A percentile compares a stretch with the other conserved stretches of the same genome.
phyloP scores from a whole-genome alignment of 768 basidiomycete genomes.

The Postia placenta region DNA sequence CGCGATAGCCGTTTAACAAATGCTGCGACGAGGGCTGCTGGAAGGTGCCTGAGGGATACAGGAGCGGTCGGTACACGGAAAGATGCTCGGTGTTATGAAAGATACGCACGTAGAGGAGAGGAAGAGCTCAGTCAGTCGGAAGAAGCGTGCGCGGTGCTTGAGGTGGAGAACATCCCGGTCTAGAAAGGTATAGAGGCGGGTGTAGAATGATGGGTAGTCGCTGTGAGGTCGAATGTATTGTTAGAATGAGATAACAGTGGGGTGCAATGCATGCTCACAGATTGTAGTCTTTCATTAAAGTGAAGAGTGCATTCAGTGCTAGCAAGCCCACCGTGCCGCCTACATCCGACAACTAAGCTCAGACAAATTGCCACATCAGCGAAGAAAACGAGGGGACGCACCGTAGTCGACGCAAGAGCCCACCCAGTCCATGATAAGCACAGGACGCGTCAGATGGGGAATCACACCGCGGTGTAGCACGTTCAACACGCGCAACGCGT shows the following conservation, averaged over 20 bases:
- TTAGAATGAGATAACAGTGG: not conserved
- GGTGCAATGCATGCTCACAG: conserved; percentile 40
- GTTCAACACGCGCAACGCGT: conserved; percentile 57
- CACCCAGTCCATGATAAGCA: conserved; percentile 91
- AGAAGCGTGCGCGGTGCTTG: conserved; percentile 91
- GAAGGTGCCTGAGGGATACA: conserved; percentile 62
- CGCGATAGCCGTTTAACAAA: conserved; percentile 90
- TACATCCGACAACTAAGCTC: conserved; percentile 20
- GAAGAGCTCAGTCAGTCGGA: conserved; percentile 87
- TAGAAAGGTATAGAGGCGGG: conserved; percentile 83
- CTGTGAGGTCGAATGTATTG: conserved; percentile 38
- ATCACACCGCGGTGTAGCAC: conserved; percentile 80
- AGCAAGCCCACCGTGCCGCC: conserved; percentile 84
- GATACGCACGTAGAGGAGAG: conserved; percentile 78
- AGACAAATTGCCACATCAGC: not conserved
- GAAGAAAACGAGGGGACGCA: no score
- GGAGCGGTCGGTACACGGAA: not conserved
- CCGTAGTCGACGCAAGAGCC: conserved; percentile 79
- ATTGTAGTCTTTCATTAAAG: conserved; percentile 89
- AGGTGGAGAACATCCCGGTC: conserved; percentile 85
- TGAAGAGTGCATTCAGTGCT: conserved; percentile 86
- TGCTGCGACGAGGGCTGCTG: conserved; percentile 86
- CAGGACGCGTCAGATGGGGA: conserved; percentile 73
- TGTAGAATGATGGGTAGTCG: conserved; percentile 95
- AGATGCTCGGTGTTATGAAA: not conserved